These are phyloP conservation scores for Bryum argenteum DNA, from an alignment of 225 moss, liverwort and hornwort genomes.

Conservation along the genomic window DNA sequence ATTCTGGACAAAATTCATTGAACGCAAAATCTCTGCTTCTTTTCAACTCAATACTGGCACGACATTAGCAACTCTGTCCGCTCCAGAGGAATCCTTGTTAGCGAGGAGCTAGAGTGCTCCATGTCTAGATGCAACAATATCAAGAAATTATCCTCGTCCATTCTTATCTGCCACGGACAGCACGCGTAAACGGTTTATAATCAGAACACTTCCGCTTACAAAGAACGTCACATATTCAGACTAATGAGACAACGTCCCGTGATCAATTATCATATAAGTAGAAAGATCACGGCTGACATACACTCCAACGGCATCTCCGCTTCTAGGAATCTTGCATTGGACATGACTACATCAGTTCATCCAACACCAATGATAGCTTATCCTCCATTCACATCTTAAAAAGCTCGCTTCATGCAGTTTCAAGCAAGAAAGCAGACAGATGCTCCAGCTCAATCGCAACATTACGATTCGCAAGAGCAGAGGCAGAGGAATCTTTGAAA, in stretches of 20 bases:
- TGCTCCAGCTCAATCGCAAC: not conserved
- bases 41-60: not conserved
- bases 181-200: not conserved
- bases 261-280: not conserved
- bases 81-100: not conserved
- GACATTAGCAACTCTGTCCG: not conserved
- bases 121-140: not conserved
- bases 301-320: not conserved
- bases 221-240: not conserved
- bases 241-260: not conserved
- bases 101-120: not conserved
- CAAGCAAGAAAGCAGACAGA: too few relatives aligned
- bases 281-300: not conserved
- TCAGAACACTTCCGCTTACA: not conserved
- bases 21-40: not conserved
- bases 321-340: too few relatives aligned
- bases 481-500: not conserved
- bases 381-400: too few relatives aligned
- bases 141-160: not conserved
- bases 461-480: not conserved
- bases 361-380: too few relatives aligned
- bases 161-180: not conserved
- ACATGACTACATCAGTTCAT: too few relatives aligned
- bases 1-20: not conserved
- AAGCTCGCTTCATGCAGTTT: too few relatives aligned